phyloP scores from a whole-genome alignment of 2,329 filamentous ascomycete species.

The Diplocarpon mali region DNA sequence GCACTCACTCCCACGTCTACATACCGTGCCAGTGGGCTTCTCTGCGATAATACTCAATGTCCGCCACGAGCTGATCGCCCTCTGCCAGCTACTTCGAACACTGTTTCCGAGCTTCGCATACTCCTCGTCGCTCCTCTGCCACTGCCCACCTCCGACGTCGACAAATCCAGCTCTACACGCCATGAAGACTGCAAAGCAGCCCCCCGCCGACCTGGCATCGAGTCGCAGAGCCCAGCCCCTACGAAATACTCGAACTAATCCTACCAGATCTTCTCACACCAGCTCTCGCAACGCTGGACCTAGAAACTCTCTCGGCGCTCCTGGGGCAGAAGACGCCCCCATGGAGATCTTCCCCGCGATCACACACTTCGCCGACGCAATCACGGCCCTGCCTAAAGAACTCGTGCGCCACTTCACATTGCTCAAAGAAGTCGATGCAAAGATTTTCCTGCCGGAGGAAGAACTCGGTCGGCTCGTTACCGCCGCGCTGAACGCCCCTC shows the following conservation, averaged over 20 bases:
- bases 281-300: slow-evolving; percentile 32
- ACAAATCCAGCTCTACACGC: slow-evolving; percentile 13
- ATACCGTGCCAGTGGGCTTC: slow-evolving; percentile 3
- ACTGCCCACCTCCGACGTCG: background rate
- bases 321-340: slow-evolving; percentile 38
- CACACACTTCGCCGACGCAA: slow-evolving; percentile 77
- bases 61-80: background rate
- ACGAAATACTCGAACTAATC: slow-evolving; percentile 55
- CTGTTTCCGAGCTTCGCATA: slow-evolving; percentile 6
- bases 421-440: slow-evolving; percentile 94
- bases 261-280: slow-evolving; percentile 42
- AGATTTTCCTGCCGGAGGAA: slow-evolving; percentile 82
- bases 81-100: background rate
- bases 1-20: slow-evolving; percentile 4
- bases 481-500: slow-evolving; percentile 43
- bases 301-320: slow-evolving; percentile 35
- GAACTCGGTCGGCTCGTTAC: slow-evolving; percentile 66
- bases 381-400: slow-evolving; percentile 86
- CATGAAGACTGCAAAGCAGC: slow-evolving; percentile 27
- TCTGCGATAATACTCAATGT: slow-evolving; percentile 2
- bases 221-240: slow-evolving; percentile 52
- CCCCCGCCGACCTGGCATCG: slow-evolving; percentile 28
- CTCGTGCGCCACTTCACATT: slow-evolving; percentile 92
- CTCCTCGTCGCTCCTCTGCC: slow-evolving; percentile 1
- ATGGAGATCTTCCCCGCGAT: slow-evolving; percentile 58